phyloP scores from a whole-genome alignment of 345 rosid genomes.

The Murraya paniculata region DNA sequence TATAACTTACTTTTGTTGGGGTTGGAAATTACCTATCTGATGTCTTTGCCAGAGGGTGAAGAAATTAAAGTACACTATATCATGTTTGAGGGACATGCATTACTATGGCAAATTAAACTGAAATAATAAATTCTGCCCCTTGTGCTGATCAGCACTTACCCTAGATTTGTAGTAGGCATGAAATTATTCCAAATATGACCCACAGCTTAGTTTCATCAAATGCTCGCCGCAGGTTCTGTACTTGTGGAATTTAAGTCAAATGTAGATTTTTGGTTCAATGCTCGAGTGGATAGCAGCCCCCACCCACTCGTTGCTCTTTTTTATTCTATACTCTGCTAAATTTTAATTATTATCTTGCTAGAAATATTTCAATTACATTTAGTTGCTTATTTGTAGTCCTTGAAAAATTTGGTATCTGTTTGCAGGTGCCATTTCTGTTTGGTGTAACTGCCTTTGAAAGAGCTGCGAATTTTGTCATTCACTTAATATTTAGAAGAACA shows the following conservation, averaged over 20 bases:
- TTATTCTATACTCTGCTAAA: not conserved
- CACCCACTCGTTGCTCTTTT: not conserved
- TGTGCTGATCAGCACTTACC: not conserved
- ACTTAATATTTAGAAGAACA: conserved; percentile 92
- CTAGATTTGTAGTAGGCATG: not conserved
- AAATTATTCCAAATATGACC: not conserved
- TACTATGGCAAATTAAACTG: not conserved
- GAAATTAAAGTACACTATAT: not conserved
- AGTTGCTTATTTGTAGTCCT: not conserved
- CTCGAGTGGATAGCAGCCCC: not conserved
- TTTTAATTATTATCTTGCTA: not conserved
- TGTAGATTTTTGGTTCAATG: not conserved
- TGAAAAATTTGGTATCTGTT: conserved; percentile 16
- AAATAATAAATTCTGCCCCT: not conserved
- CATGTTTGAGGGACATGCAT: not conserved
- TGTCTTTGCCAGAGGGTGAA: not conserved
- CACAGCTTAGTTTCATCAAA: not conserved
- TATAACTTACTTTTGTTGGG: not conserved
- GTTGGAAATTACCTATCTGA: not conserved
- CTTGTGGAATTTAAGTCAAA: not conserved
- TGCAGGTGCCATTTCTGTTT: conserved; percentile 97
- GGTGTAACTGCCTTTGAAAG: conserved; percentile 89
- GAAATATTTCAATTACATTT: not conserved
- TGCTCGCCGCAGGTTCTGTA: not conserved
- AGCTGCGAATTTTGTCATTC: conserved; percentile 75